Base-by-base conservation (phyloP, 2,329 filamentous ascomycete genomes). In the Rutstroemia sp. region DNA sequence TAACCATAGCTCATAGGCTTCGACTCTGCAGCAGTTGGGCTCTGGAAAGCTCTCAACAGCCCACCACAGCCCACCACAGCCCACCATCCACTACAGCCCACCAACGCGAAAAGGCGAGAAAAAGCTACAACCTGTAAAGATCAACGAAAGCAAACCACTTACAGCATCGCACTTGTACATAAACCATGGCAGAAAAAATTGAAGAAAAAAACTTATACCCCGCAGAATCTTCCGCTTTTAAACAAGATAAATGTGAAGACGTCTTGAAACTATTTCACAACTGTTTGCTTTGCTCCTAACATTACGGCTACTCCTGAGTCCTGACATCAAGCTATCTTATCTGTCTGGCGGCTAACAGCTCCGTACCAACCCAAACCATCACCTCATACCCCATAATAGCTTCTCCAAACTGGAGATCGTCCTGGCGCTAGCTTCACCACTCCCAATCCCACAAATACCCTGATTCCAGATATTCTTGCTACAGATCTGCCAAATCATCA, bases 311-410 rank as follows among this genome's bases (percentile, higher is more conserved):
- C 7, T 2, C 5, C n/a, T 10, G 10, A 17, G 7, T 21, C 4
- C 8, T 3, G 10, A 10, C 17, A 21, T n/a, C 9, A 7, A 44
- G n/a, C n/a, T 19, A 44, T 4, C 41, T 23, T 50, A 55, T 55
- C 38, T 55, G n/a, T 39, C 17, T 34, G 27, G 52, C 46, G 46
- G 52, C 23, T 55, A 44, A 48, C n/a, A 54, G 42, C 30, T 54
- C 12, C 41, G 16, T 39, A n/a, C 51, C 30, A 54, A 48, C 16
- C 9, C 39, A n/a, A 44, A 9, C 12, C 45, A 23, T 37, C 27
- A 14, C 46, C 44, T 54, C 45, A 34, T 49, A 50, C 46, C 52
- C 53, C 53, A 38, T 53, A 46, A 54, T 39, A 46, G 44, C 44
- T 46, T 46, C 44, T 21, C 44, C 44, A 46, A 46, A 46, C 44